Evolutionary conservation across 2,329 filamentous ascomycete genomes (phyloP), one percentile per base, ranked within the genome.

Genomic region (Aspergillus intermedius): DNA sequence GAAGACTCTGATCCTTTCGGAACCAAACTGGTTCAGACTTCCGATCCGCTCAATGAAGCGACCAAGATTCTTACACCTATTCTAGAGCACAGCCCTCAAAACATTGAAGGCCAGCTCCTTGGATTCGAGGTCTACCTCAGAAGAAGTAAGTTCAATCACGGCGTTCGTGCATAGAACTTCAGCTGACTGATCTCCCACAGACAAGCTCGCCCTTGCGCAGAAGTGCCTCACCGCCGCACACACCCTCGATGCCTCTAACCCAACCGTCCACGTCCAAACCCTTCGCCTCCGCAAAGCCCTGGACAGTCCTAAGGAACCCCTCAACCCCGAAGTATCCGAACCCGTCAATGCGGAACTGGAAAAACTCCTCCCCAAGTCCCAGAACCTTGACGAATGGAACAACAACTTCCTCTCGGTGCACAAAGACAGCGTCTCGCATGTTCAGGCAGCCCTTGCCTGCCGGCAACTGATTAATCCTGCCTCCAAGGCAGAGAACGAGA

Each of bases 41-140:
- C 83, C 49, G 85, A 93, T 48, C 91, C 93, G 7, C 72, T 98
- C 41, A 84, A 83, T 43, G 90, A 93, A 61, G 89, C 89, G 3
- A 86, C 89, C 76, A 95, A 91, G 68, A 95, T 93, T 66, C 69
- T 98, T 49, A 76, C 71, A 13, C 90, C 88, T 3, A 74, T 98
- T 59, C 77, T 98, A 51, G 86, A 95, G 66, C 86, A 84, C 62
- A 91, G 84, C 61, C 85, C 90, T 2, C 82, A 86, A 73, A 87
- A 83, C 64, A 80, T 95, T 43, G 83, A 93, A 53, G 87, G 81
- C 19, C 93, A 98, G 70, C 78, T 84, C 55, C 81, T 85, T 46
- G 93, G 90, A 4, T 97, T 96, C 60, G 91, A 97, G 72, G 86
- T 98, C 15, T 91, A 88, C 65, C 77, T 94, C 51, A 80, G 90